Evolutionary conservation across 139 green algal genomes (phyloP).

Genomic region (Chara braunii): DNA sequence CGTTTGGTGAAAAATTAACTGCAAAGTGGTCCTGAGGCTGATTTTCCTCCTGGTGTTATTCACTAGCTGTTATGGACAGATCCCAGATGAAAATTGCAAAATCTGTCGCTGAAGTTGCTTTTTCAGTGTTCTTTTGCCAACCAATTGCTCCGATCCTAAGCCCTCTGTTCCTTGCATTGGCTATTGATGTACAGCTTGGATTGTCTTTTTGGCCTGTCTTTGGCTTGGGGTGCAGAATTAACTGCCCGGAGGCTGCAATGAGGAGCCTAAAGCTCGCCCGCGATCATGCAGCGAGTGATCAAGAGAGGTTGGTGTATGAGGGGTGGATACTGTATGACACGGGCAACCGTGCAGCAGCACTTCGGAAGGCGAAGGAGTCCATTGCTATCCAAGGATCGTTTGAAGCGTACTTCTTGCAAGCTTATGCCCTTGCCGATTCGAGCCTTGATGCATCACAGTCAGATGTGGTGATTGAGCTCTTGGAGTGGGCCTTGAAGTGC

Average conservation of each 20-base stretch:
- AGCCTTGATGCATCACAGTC: neutral
- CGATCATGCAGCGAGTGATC: neutral
- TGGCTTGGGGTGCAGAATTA: neutral
- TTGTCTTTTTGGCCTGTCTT: too few species aligned
- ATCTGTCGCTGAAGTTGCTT: too few species aligned
- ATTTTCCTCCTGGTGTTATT: too few species aligned
- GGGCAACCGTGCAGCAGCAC: neutral
- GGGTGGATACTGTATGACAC: conserved; percentile 10
- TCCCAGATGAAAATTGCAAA: too few species aligned
- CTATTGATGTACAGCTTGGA: too few species aligned
- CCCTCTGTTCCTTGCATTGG: too few species aligned
- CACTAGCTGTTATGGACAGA: too few species aligned
- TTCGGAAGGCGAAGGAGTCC: conserved; percentile 4
- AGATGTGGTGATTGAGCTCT: neutral
- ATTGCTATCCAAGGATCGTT: neutral
- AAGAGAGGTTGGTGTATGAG: conserved; percentile 6
- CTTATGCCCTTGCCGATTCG: conserved; percentile 1
- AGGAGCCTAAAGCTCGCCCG: neutral
- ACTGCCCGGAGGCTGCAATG: neutral
- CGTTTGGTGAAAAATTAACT: too few species aligned
- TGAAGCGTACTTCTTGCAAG: conserved; percentile 7
- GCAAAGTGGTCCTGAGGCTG: too few species aligned
- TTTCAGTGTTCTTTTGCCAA: too few species aligned
- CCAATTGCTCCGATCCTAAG: too few species aligned
- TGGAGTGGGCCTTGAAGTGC: conserved; percentile 2